Percentiles rank a stretch among this genome's conserved stretches.
Evolutionary conservation across 257 asterid species (phyloP).

Genomic region (Fraxinus americana): DNA sequence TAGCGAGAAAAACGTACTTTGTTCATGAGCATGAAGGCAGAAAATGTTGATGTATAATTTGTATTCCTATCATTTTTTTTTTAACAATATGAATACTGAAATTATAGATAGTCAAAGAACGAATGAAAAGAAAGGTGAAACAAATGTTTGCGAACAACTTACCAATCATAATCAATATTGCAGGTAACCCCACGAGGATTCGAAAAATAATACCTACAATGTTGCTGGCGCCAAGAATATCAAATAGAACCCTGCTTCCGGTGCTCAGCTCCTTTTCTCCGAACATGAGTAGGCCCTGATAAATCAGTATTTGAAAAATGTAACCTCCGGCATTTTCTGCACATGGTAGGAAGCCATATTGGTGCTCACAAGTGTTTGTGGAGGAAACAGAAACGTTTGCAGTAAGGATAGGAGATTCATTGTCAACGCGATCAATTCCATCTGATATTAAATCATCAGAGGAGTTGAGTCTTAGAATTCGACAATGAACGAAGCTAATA

Average conservation of each 20-base stretch:
- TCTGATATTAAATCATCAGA: slow-evolving; percentile 6
- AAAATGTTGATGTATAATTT: background rate
- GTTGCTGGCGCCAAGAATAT: slow-evolving; percentile 40
- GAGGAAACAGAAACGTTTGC: background rate
- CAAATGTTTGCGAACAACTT: background rate
- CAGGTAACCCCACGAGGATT: slow-evolving; percentile 54
- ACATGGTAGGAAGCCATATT: slow-evolving; percentile 65
- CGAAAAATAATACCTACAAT: slow-evolving; percentile 60
- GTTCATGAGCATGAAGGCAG: background rate
- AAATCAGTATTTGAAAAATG: slow-evolving; percentile 47
- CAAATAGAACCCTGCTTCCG: slow-evolving; percentile 52
- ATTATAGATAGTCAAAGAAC: background rate
- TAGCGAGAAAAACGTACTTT: background rate
- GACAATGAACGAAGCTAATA: slow-evolving; percentile 7
- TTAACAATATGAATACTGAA: background rate
- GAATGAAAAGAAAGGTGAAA: background rate
- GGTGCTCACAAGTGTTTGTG: slow-evolving; percentile 54
- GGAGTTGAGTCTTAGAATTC: slow-evolving; percentile 2
- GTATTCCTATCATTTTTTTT: too few species aligned
- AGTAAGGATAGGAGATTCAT: background rate
- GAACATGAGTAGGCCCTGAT: slow-evolving; percentile 45
- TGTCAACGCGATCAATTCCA: background rate
- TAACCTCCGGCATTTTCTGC: slow-evolving; percentile 49
- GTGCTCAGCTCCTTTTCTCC: slow-evolving; percentile 46
- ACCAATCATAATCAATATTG: slow-evolving; percentile 56